phyloP scores from a whole-genome alignment of 2,329 filamentous ascomycete species.

The Septoria petroselini region DNA sequence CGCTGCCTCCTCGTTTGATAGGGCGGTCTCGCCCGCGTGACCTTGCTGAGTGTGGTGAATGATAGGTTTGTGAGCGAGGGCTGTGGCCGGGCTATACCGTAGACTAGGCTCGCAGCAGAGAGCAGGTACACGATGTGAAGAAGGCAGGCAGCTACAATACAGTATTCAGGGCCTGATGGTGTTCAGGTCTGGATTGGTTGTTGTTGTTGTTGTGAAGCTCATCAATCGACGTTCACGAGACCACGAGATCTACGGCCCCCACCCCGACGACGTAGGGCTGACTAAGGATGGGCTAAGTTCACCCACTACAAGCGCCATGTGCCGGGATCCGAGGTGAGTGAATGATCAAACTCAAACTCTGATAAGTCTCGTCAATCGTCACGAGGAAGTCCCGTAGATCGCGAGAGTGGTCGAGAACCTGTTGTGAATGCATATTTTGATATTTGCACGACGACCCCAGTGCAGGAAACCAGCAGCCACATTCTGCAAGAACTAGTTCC shows the following conservation, averaged over 20 bases:
- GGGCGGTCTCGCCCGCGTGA: slow-evolving; percentile 3
- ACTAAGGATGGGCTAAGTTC: no score
- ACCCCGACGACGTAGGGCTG: not conserved
- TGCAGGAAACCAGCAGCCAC: no score
- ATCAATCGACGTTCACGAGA: not conserved
- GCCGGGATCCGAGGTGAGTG: no score
- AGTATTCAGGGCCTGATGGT: not conserved
- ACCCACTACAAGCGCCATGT: not conserved
- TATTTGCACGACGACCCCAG: no score
- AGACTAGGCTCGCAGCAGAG: not conserved
- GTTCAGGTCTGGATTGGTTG: not conserved
- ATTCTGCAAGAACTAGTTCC: no score
- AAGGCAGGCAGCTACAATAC: slow-evolving; percentile 10
- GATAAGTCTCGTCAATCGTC: no score
- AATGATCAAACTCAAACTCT: no score
- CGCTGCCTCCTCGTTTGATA: slow-evolving; percentile 8
- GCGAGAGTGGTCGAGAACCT: no score
- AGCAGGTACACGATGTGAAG: not conserved
- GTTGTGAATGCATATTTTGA: no score
- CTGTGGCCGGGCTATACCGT: slow-evolving; percentile 2
- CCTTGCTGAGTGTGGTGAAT: slow-evolving; percentile 17
- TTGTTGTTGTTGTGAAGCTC: not conserved
- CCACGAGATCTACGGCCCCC: no score
- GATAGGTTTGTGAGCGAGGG: not conserved
- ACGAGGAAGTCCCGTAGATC: no score